Evolutionary conservation across 2,329 filamentous ascomycete species (phyloP), one percentile per base, ranked within the genome.

Genomic region (Colletotrichum nymphaeae): DNA sequence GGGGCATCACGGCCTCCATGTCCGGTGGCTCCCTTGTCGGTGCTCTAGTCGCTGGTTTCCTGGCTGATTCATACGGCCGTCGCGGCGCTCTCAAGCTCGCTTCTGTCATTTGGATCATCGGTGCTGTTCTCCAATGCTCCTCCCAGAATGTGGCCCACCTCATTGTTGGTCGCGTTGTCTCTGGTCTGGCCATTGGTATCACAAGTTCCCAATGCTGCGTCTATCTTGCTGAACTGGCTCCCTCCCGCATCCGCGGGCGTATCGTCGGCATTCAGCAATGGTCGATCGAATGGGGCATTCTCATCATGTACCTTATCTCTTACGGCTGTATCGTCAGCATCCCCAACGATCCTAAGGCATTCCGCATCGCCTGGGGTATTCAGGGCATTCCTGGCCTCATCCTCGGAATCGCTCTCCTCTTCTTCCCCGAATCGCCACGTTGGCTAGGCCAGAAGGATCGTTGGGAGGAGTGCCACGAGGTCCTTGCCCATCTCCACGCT

Each of bases 181-280:
- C 91, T 76, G 92, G 92, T 68, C 80, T 93, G 56, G 87, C 88
- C 63, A 91, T 93, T 67, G 92, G 92, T 76, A 91, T 93, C 78
- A 91, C 89, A 74, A 92, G 90, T 49, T 89, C 91, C 3, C 91
- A 93, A 78, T 91, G 92, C 2, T 91, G 91, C 4, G 91, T 93
- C 37, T 93, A 93, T 78, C 88, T 93, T 26, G 88, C 91, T 26
- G 92, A 94, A 79, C 86, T 93, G 35, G 89, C 92, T 22, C 88
- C 89, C 59, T 86, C 88, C 1, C 77, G 81, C 46, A 86, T 82
- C 74, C 88, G 92, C 74, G 92, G 92, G 19, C 88, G 91, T 56
- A 86, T 95, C 42, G 92, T 95, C 19, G 91, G 92, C 65, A 88
- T 90, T 56, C 93, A 95, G 80, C 93, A 95, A 80, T 93, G 92